A percentile compares a stretch with the other conserved stretches of the same genome.
phyloP scores from a whole-genome alignment of 116 monocot species.

The Trichopus zeylanicus region DNA sequence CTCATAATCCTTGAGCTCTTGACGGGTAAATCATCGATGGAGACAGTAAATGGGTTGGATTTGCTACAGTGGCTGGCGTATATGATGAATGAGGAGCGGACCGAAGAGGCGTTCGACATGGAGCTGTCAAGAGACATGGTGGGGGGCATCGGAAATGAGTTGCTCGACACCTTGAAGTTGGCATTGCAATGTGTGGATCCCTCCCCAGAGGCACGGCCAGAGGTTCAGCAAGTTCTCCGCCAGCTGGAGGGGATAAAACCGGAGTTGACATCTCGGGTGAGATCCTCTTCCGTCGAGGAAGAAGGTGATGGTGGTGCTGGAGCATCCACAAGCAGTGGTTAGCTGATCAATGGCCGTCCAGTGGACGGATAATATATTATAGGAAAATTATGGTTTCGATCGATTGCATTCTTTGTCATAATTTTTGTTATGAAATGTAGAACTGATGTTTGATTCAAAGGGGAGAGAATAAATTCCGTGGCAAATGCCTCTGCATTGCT shows the following conservation, averaged over 20 bases:
- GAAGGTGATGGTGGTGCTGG: background rate
- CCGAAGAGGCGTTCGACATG: conserved; percentile 65
- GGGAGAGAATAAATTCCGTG: too few species aligned
- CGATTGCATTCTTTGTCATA: conserved; percentile 26
- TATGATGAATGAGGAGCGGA: conserved; percentile 60
- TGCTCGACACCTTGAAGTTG: conserved; percentile 75
- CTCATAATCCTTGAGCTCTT: conserved; percentile 63
- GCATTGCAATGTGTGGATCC: conserved; percentile 87
- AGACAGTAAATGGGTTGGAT: conserved; percentile 33
- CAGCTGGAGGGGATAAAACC: conserved; percentile 83
- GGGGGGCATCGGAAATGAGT: conserved; percentile 44
- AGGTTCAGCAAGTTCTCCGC: conserved; percentile 52
- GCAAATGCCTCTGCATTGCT: too few species aligned
- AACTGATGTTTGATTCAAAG: too few species aligned
- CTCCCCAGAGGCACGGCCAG: conserved; percentile 61
- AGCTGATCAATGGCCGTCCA: too few species aligned
- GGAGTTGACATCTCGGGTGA: conserved; percentile 16
- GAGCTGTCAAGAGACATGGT: conserved; percentile 58
- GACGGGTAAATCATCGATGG: conserved; percentile 61
- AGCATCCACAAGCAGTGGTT: conserved; percentile 6
- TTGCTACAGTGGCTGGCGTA: conserved; percentile 67
- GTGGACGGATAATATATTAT: too few species aligned
- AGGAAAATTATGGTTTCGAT: too few species aligned
- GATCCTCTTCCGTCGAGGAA: background rate
- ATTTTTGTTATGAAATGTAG: too few species aligned